A percentile compares a stretch with the other conserved stretches of the same genome.
Evolutionary conservation across 805 yeast species (phyloP).

Genomic region (Zygosaccharomyces pseudorouxii): DNA sequence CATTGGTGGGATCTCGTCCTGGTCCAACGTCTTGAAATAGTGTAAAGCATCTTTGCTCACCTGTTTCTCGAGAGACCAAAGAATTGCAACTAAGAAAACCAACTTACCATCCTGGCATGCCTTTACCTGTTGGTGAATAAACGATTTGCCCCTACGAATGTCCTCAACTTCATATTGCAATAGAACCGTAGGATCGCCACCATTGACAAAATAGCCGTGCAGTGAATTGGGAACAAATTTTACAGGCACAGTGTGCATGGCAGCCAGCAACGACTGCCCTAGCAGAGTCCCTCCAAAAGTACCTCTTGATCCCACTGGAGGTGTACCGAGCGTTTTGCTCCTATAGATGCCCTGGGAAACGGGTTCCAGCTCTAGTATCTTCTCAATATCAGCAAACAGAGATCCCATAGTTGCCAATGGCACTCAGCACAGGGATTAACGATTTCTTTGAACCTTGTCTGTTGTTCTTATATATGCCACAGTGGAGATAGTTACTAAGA

Average conservation of each 20-base stretch:
- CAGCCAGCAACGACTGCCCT: conserved; percentile 61
- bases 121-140: conserved; percentile 48
- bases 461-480: not conserved
- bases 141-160: conserved; percentile 49
- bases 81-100: conserved; percentile 48
- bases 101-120: conserved; percentile 51
- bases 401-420: conserved; percentile 2
- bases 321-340: conserved; percentile 24
- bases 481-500: not conserved
- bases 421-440: not conserved
- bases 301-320: conserved; percentile 56
- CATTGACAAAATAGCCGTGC: conserved; percentile 60
- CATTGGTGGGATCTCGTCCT: conserved; percentile 36
- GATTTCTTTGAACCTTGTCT: not conserved
- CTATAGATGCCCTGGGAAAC: conserved; percentile 21
- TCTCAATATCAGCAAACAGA: conserved; percentile 15
- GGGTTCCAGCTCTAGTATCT: conserved; percentile 20
- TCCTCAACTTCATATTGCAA: conserved; percentile 51
- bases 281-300: conserved; percentile 68
- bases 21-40: conserved; percentile 29
- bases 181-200: conserved; percentile 46
- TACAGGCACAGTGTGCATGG: conserved; percentile 45
- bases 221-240: conserved; percentile 53
- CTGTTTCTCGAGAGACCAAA: conserved; percentile 36
- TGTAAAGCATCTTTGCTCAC: conserved; percentile 13